These are phyloP conservation scores for Micractinium sp. DNA, from an alignment of 139 green algal genomes.

Conservation along the genomic window DNA sequence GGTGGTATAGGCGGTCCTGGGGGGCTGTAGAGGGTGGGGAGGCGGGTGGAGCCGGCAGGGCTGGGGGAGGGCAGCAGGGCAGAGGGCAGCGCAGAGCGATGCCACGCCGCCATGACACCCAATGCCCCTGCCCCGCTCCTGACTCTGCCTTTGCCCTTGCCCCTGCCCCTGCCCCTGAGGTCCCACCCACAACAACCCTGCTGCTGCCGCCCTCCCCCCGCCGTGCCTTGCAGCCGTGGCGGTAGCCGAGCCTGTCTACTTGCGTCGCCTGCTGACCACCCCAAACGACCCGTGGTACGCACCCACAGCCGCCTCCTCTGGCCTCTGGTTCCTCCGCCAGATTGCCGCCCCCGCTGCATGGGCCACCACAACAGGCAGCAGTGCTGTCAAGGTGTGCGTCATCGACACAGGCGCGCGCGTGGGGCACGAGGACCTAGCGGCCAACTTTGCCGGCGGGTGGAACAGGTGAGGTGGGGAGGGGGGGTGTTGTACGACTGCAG, in stretches of 20 bases:
- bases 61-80: no score
- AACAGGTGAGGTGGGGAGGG: background rate
- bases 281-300: background rate
- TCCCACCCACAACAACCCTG: no score
- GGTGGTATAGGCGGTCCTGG: no score
- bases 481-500: no score
- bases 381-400: constrained; percentile 62
- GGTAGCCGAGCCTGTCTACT: background rate
- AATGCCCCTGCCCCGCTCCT: background rate
- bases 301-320: background rate
- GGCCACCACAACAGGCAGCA: constrained; percentile 28
- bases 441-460: constrained; percentile 46
- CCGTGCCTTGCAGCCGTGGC: background rate
- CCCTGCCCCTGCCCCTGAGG: no score
- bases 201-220: no score
- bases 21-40: no score
- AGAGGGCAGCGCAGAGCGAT: no score
- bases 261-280: background rate
- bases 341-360: constrained; percentile 18
- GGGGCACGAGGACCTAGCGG: constrained; percentile 65
- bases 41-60: no score
- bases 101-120: background rate
- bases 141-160: background rate
- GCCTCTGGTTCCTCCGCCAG: constrained; percentile 16
- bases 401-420: constrained; percentile 74